Base-by-base conservation (phyloP, 257 asterid species). In the Ocimum tenuiflorum region DNA sequence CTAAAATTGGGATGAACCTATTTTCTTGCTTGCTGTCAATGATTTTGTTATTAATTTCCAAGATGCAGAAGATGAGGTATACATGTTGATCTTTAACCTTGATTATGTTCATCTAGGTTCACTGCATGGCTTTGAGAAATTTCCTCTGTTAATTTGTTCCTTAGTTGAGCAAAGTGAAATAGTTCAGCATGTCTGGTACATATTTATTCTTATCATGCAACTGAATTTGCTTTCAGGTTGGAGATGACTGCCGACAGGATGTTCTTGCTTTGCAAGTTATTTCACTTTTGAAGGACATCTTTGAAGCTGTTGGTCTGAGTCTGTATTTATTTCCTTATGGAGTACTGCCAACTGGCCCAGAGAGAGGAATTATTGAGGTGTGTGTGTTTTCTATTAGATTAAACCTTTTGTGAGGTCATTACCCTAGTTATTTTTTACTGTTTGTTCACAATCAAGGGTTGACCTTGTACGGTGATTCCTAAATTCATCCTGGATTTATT, bases 191-290 rank as follows among this genome's bases (percentile, higher is more conserved):
- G n/a, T n/a, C n/a, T n/a, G n/a, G n/a, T n/a, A 48, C 38, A 8
- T 48, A 12, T 69, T 56, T 63, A 48, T 65, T 33, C 59, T n/a
- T 67, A 48, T 66, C 80, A 60, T 67, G 45, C 45, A 24, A 58
- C 72, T 80, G 76, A 1, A 54, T 73, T 31, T 73, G 51, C 47
- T 48, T 50, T 31, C 78, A 94, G 99, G 97, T 94, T 70, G 99
- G 99, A 71, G 99, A 94, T 88, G 99, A 94, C 68, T 94, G 99
- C 73, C 86, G 99, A 38, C 97, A 94, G 79, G 99, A 94, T 51
- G 96, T 94, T 65, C 95, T 94, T 73, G 97, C 99, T 59, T 79
- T 94, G 77, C 99, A 94, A 86, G 99, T 94, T 46, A 94, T 94
- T 81, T 88, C 97, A 61, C 99, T 94, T 76, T 72, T 94, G 70